Evolutionary conservation across 2,329 filamentous ascomycete genomes (phyloP).

Genomic region (Aspergillus sp.): DNA sequence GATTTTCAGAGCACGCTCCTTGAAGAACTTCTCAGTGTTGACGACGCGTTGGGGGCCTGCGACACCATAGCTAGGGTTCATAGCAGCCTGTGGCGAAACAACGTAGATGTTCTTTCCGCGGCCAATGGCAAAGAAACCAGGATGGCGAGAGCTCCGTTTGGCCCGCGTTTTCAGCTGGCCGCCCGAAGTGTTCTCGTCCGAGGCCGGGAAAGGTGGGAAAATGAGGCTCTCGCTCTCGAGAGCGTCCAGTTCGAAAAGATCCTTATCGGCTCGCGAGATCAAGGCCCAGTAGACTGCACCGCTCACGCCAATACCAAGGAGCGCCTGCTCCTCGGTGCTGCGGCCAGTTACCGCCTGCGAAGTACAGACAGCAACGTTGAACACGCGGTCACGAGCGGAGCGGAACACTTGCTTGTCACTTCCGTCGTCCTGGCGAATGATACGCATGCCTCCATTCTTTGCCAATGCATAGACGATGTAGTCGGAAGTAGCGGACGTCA

Average conservation of each 20-base stretch:
- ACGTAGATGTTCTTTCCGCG: conserved; percentile 96
- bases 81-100: conserved; percentile 64
- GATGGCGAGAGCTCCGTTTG: conserved; percentile 82
- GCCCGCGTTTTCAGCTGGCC: conserved; percentile 95
- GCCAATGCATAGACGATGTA: conserved; percentile 95
- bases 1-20: conserved; percentile 87
- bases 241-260: conserved; percentile 75
- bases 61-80: conserved; percentile 51
- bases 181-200: conserved; percentile 87
- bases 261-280: conserved; percentile 73
- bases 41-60: conserved; percentile 61
- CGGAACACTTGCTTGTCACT: conserved; percentile 90
- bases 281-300: conserved; percentile 96
- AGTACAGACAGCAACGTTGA: conserved; percentile 84
- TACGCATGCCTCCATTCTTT: conserved; percentile 86
- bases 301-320: conserved; percentile 90
- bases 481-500: conserved; percentile 83
- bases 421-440: conserved; percentile 93
- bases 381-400: conserved; percentile 87
- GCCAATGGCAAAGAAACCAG: conserved; percentile 92
- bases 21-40: conserved; percentile 83
- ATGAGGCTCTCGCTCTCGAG: conserved; percentile 85
- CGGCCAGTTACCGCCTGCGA: conserved; percentile 55
- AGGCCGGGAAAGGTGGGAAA: conserved; percentile 79
- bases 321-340: conserved; percentile 69